Evolutionary conservation across 2,329 filamentous ascomycete genomes (phyloP), one percentile per base, ranked within the genome.

Genomic region (Fonsecaea pedrosoi): DNA sequence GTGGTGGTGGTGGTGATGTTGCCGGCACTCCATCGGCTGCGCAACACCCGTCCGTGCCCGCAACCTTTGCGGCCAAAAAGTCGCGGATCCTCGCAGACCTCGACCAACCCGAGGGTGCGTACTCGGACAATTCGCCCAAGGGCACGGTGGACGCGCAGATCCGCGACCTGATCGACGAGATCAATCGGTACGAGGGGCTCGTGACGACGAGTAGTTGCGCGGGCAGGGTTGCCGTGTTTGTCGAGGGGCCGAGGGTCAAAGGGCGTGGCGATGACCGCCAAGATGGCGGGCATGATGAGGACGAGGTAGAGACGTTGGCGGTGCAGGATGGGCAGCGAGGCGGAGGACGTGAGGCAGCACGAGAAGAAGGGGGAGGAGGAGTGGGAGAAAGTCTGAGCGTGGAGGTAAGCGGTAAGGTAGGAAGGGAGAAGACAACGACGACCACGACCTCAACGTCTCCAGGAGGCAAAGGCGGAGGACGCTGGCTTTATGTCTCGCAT

Each of bases 181-280:
- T 98, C 76, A 98, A 98, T 78, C 77, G 74, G 1, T 75, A 90
- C 5, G 85, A 89, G 1, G 92, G 92, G 1, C 86, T 94, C 48
- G 92, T 96, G 38, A 97, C 94, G 1, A 97, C 94, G 2, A 97
- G 93, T 79, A 97, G 93, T 78, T 98, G 94, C 77, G 91, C 92
- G 1, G 94, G 94, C 0, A 84, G 94, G 60, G 86, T 96, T 55
- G 94, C 91, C 70, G 91, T 97, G 3, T 98, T 96, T 75, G 82
- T 96, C 0, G 94, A 97, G 80, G 94, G 94, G 0, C 82, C 81
- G 54, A 90, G 87, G 73, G 62, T 58, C 13, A 70, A 68, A 70
- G 60, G 53, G 54, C 32, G 60, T 35, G 55, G 58, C 48, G 62
- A 50, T 35, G 50, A 10, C 12, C 37, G 10, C 30, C n/a, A 42